A percentile compares a stretch with the other conserved stretches of the same genome.
These are phyloP conservation scores for Mycena maculata DNA, from an alignment of 768 basidiomycete genomes.

Conservation along the genomic window DNA sequence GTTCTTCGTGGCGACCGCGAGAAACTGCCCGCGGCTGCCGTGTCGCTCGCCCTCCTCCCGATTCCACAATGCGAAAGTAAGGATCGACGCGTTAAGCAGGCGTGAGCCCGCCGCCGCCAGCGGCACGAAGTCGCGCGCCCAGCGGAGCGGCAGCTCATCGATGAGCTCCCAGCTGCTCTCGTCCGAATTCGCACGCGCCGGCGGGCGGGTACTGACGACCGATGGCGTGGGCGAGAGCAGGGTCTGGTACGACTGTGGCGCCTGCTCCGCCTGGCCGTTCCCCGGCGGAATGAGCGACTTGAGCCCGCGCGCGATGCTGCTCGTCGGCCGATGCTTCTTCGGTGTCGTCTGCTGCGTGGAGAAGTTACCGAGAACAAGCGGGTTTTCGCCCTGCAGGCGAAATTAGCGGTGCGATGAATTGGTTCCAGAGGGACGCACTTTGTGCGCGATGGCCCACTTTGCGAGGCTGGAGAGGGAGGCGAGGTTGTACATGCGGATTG, in stretches of 20 bases:
- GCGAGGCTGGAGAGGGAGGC: constrained; percentile 80
- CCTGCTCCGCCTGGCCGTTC: constrained; percentile 30
- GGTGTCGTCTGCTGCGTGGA: constrained; percentile 60
- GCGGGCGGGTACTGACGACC: background rate
- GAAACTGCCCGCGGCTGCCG: constrained; percentile 60
- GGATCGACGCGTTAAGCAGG: constrained; percentile 65
- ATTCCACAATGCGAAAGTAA: constrained; percentile 77
- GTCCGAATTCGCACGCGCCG: constrained; percentile 44
- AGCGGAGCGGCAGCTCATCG: constrained; percentile 78
- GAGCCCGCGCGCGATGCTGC: constrained; percentile 71
- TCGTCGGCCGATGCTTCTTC: constrained; percentile 64
- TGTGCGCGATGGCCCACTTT: constrained; percentile 77
- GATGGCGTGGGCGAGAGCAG: constrained; percentile 45
- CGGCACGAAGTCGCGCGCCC: constrained; percentile 90
- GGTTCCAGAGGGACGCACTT: constrained; percentile 53
- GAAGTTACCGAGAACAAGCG: constrained; percentile 70
- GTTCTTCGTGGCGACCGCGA: constrained; percentile 82
- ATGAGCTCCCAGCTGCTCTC: constrained; percentile 79
- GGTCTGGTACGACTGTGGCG: constrained; percentile 45
- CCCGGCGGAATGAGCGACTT: constrained; percentile 64
- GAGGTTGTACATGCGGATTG: constrained; percentile 86
- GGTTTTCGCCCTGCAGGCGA: constrained; percentile 61
- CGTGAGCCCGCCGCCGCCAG: constrained; percentile 78
- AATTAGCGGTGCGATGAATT: background rate
- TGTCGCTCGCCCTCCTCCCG: constrained; percentile 58